Conservation (phyloP, 2,329 filamentous ascomycete genomes). For the Penicillium italicum region DNA sequence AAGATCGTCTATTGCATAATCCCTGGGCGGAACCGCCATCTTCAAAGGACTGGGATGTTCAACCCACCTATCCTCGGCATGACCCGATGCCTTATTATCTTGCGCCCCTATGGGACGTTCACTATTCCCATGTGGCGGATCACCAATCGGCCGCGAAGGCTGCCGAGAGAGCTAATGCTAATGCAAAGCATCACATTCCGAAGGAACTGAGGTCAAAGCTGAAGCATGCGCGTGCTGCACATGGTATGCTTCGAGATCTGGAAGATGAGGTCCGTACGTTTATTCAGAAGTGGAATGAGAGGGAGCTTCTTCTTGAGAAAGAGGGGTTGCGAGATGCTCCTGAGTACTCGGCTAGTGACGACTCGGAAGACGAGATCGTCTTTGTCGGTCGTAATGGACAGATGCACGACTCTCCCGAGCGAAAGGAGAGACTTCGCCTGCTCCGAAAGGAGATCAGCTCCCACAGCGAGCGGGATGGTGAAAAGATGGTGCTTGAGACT, state of each 20-base stretch:
- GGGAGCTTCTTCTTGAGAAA: slow-evolving; percentile 47
- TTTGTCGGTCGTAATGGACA: slow-evolving; percentile 71
- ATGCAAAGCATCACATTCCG: slow-evolving; percentile 56
- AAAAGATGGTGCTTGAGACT: slow-evolving; percentile 77
- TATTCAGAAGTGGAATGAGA: slow-evolving; percentile 58
- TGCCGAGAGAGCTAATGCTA: slow-evolving; percentile 35
- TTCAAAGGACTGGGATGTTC: slow-evolving; percentile 76
- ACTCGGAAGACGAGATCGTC: slow-evolving; percentile 81
- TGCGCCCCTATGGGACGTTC: slow-evolving; percentile 76
- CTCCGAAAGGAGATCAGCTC: slow-evolving; percentile 29
- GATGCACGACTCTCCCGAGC: slow-evolving; percentile 57
- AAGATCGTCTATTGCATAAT: slow-evolving; percentile 81
- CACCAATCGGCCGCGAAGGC: slow-evolving; percentile 37
- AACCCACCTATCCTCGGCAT: slow-evolving; percentile 74
- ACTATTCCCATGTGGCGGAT: slow-evolving; percentile 43
- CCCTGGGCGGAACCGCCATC: slow-evolving; percentile 80
- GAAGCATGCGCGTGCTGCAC: slow-evolving; percentile 75
- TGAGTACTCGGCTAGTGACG: slow-evolving; percentile 39
- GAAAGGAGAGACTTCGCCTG: slow-evolving; percentile 53
- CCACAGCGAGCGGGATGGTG: slow-evolving; percentile 48
- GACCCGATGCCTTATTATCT: slow-evolving; percentile 79
- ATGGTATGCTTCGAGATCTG: slow-evolving; percentile 73
- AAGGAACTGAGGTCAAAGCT: slow-evolving; percentile 75
- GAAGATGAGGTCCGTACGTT: slow-evolving; percentile 81
- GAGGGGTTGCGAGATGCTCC: slow-evolving; percentile 47